Evolutionary conservation across 306 rosid genomes (phyloP).

Genomic region (Sophora flavescens): DNA sequence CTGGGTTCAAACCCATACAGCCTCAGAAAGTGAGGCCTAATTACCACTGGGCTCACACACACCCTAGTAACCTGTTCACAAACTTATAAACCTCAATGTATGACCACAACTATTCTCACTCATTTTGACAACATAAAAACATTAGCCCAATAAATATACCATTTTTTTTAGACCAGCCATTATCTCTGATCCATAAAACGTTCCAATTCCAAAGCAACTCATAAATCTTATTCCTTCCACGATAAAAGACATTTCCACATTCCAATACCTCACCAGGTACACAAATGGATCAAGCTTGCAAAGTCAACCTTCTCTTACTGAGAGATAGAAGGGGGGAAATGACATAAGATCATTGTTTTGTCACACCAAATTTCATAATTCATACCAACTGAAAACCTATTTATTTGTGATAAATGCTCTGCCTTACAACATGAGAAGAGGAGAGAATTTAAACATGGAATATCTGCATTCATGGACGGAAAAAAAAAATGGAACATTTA

Average conservation of each 20-base stretch:
- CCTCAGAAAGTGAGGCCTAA: no score
- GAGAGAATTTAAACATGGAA: slow-evolving; percentile 11
- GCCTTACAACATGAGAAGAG: background rate
- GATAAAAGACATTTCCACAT: slow-evolving; percentile 25
- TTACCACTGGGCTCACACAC: no score
- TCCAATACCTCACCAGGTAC: background rate
- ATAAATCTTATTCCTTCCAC: background rate
- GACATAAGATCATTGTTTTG: slow-evolving; percentile 1
- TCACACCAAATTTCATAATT: slow-evolving; percentile 15
- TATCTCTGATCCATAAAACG: background rate
- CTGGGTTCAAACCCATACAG: no score
- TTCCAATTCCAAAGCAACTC: slow-evolving; percentile 9
- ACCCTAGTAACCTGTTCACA: background rate
- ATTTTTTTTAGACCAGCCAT: slow-evolving; percentile 16
- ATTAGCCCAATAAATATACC: background rate
- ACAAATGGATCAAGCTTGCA: background rate
- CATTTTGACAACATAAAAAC: background rate
- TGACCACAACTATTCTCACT: background rate
- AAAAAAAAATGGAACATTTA: background rate
- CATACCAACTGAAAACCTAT: background rate
- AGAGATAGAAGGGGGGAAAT: background rate
- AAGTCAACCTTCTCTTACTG: background rate
- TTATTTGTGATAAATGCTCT: background rate
- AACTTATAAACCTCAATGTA: background rate
- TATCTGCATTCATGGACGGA: background rate